Conservation (phyloP, 306 rosid species). For the Luffa acutangula region DNA sequence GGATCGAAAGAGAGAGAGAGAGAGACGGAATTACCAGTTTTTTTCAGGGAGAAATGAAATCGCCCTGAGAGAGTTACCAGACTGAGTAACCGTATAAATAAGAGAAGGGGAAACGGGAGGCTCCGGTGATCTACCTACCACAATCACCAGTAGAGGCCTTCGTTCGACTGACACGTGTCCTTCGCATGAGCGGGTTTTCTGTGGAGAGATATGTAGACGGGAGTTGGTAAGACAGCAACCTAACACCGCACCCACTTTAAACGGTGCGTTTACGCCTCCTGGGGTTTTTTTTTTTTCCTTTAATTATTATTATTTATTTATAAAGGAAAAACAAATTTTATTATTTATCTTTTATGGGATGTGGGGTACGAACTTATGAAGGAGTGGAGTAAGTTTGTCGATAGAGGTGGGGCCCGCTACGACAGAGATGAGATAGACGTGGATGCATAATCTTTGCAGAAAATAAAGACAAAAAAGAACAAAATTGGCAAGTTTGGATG, state of each 20-base stretch:
- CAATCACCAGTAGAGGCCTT: not conserved
- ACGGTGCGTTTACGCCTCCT: not conserved
- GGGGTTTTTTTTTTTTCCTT: too few species aligned
- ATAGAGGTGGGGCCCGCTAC: too few species aligned
- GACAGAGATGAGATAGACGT: too few species aligned
- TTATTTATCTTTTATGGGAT: too few species aligned
- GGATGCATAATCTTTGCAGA: too few species aligned
- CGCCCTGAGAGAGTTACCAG: not conserved
- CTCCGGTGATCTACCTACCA: not conserved
- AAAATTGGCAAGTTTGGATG: too few species aligned
- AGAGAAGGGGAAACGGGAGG: not conserved
- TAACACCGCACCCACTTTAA: slow-evolving; percentile 7
- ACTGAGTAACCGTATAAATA: not conserved
- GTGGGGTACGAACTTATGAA: not conserved
- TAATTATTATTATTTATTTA: too few species aligned
- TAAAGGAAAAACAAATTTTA: too few species aligned
- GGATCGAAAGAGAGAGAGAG: not conserved
- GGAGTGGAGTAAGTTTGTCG: too few species aligned
- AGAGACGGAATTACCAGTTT: not conserved
- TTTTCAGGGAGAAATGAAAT: not conserved
- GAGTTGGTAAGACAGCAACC: slow-evolving; percentile 9
- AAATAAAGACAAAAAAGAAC: too few species aligned
- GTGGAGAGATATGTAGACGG: not conserved
- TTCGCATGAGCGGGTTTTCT: not conserved
- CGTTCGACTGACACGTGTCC: not conserved